Conservation (phyloP, 257 asterid species). For the Sherardia arvensis region DNA sequence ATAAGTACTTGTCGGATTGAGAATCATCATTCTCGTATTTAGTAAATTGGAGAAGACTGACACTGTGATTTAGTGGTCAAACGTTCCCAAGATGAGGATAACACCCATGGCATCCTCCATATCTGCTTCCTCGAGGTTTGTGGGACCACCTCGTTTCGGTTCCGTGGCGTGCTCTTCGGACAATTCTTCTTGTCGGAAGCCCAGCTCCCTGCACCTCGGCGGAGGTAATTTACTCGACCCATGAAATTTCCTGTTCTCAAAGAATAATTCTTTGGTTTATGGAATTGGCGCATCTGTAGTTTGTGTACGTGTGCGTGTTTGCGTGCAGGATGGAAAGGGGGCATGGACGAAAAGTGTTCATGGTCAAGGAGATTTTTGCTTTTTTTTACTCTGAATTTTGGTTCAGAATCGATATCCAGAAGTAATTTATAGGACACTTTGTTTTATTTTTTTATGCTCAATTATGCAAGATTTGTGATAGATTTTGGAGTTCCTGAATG, state of each 20-base stretch:
- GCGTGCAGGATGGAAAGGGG: neutral
- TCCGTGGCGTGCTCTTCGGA: constrained; percentile 24
- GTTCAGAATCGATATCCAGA: constrained; percentile 1
- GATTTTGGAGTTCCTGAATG: neutral
- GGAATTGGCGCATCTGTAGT: neutral
- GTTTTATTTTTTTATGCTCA: neutral
- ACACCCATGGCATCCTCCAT: constrained; percentile 83
- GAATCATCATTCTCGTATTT: neutral
- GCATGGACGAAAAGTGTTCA: constrained; percentile 2
- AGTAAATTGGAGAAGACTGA: neutral
- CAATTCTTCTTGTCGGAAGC: constrained; percentile 22
- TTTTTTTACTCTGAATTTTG: neutral
- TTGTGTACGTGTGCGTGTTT: neutral
- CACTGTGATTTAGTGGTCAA: constrained; percentile 1
- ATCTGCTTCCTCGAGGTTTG: constrained; percentile 50
- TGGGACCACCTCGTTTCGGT: constrained; percentile 30
- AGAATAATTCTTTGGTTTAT: neutral
- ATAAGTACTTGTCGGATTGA: neutral
- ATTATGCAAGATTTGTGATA: neutral
- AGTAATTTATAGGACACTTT: neutral
- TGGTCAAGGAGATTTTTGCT: neutral
- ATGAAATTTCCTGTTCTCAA: neutral
- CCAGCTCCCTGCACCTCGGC: constrained; percentile 32
- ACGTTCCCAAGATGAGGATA: constrained; percentile 47
- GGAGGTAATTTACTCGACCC: constrained; percentile 27